Base-by-base conservation (phyloP, 1,284 basidiomycete species). In the Phylloboletellus chloephorus region DNA sequence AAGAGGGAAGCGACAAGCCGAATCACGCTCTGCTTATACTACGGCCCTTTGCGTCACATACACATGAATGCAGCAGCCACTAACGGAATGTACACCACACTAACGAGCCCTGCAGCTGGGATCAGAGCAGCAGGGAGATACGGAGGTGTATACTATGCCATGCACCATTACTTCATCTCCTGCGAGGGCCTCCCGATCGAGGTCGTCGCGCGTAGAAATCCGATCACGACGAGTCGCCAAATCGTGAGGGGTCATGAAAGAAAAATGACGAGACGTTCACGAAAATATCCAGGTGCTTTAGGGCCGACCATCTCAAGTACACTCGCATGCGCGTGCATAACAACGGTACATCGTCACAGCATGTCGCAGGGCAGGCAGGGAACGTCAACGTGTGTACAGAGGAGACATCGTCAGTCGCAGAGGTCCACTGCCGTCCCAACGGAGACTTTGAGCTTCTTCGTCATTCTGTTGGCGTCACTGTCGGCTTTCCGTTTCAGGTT, bases 101-200 rank as follows among this genome's bases (percentile, higher is more conserved):
- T 79, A 84, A 88, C 84, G 84, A 84, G n/a, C 84, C 82, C 81
- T 70, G 61, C 64, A 64, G 68, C 72, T 67, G 75, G 79, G 49
- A 46, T 56, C 60, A 55, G 67, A 70, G 71, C 69, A 63, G 69
- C 63, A 73, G 77, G 82, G 79, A 82, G 85, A 88, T 88, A 88
- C 83, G 78, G 82, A 79, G 81, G 84, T 77, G 73, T 73, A 78
- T 68, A 72, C 74, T 85, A 85, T 86, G 83, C 85, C 79, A 61
- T 83, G 84, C 85, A 74, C 84, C 80, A 77, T 79, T 78, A 79
- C 55, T 87, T 82, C 75, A 82, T 87, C 82, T 88, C 79, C 84
- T 87, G 83, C 82, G 83, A 86, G 81, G 72, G 51, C 83, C 84
- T 74, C 82, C 62, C 71, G 67, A 73, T 63, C 60, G 67, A 65